These are phyloP conservation scores for Saccharum hybrid DNA, from an alignment of 202 grass and related monocot species.

Conservation along the genomic window DNA sequence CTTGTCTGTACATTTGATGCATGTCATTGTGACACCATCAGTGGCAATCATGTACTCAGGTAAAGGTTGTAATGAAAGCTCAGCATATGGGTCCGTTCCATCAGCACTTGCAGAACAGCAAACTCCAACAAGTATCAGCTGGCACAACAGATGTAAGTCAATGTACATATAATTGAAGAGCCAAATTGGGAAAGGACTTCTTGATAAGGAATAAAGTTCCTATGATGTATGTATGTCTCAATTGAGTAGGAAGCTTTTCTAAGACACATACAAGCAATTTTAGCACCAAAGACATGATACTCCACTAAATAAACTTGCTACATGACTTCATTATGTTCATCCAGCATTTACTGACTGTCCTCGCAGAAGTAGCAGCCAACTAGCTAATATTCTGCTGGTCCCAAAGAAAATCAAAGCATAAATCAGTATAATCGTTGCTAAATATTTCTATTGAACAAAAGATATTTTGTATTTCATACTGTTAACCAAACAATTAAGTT, in stretches of 20 bases:
- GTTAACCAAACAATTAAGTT: conserved; percentile 22
- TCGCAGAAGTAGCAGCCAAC: neutral
- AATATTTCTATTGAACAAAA: conserved; percentile 20
- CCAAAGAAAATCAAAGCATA: neutral
- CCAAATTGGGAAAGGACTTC: conserved; percentile 4
- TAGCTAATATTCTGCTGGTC: neutral
- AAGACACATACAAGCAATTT: conserved; percentile 13
- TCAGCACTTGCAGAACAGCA: conserved; percentile 81
- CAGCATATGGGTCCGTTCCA: conserved; percentile 79
- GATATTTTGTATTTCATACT: neutral
- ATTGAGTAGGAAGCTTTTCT: conserved; percentile 20
- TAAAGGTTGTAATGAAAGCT: conserved; percentile 91
- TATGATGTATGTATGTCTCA: conserved; percentile 7
- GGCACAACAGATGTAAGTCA: conserved; percentile 46
- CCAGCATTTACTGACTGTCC: conserved; percentile 34
- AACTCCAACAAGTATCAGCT: conserved; percentile 93
- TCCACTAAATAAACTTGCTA: conserved; percentile 12
- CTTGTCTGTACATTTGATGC: conserved; percentile 82
- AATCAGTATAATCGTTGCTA: conserved; percentile 6
- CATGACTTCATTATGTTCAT: conserved; percentile 2
- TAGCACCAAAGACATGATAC: conserved; percentile 18
- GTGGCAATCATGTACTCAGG: conserved; percentile 85
- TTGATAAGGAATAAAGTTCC: neutral
- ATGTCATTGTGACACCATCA: conserved; percentile 92
- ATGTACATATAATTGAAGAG: conserved; percentile 23